Percentiles rank a stretch among this genome's conserved stretches.
Conservation (phyloP, 108 stramenopile genomes). For the Skeletonema menzelii region DNA sequence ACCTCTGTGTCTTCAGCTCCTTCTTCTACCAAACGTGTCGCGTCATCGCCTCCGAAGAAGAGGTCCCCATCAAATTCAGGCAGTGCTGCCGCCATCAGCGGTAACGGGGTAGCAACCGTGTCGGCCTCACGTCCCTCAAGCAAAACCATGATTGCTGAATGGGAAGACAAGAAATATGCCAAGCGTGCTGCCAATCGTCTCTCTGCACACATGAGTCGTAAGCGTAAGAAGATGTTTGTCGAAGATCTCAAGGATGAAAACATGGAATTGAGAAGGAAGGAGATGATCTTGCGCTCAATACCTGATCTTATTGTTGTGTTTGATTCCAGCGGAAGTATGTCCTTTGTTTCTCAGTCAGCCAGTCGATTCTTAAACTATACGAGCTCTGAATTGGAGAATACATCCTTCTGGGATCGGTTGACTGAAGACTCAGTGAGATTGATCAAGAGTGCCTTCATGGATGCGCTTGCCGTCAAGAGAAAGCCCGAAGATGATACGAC, state of each 20-base stretch:
- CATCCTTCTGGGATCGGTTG: slow-evolving; percentile 78
- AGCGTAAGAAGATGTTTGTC: slow-evolving; percentile 93
- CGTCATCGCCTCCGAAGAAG: background rate
- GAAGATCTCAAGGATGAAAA: slow-evolving; percentile 93
- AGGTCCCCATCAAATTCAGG: background rate
- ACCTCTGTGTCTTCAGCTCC: background rate
- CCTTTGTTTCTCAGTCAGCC: slow-evolving; percentile 75
- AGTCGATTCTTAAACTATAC: slow-evolving; percentile 53
- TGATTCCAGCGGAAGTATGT: slow-evolving; percentile 75
- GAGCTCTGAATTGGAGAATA: slow-evolving; percentile 59
- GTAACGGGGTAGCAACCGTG: background rate
- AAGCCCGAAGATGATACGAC: slow-evolving; percentile 58
- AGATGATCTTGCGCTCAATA: slow-evolving; percentile 77
- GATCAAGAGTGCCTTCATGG: slow-evolving; percentile 88
- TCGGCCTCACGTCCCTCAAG: slow-evolving; percentile 1
- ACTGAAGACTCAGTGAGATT: slow-evolving; percentile 70
- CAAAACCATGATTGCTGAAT: slow-evolving; percentile 23
- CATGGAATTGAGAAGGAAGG: slow-evolving; percentile 73
- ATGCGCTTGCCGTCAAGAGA: slow-evolving; percentile 75
- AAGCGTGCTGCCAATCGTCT: slow-evolving; percentile 86
- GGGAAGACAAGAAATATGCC: slow-evolving; percentile 71
- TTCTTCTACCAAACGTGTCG: background rate
- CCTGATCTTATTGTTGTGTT: slow-evolving; percentile 87
- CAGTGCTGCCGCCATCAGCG: background rate
- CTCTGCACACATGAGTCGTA: slow-evolving; percentile 91